Conservation (phyloP, 148 eudicot species). For the Nepenthes mirabilis region DNA sequence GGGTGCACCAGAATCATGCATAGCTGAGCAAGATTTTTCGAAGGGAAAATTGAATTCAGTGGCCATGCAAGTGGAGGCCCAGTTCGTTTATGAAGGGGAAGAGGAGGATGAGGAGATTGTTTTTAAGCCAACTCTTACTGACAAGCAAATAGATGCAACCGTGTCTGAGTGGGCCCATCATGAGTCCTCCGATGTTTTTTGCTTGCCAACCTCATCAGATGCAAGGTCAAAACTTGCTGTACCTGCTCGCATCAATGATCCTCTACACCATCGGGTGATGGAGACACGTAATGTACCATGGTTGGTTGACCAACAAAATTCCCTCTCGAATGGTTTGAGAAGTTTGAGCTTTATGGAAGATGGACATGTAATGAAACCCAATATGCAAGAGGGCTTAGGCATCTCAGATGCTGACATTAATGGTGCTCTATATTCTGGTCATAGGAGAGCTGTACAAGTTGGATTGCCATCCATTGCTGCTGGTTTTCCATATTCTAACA, state of each 20-base stretch:
- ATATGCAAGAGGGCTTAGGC: slow-evolving; percentile 15
- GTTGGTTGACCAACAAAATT: slow-evolving; percentile 22
- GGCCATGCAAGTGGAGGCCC: slow-evolving; percentile 15
- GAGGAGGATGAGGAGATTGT: slow-evolving; percentile 55
- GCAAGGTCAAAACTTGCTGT: slow-evolving; percentile 2
- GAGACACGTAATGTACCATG: slow-evolving; percentile 14
- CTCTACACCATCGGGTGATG: slow-evolving; percentile 21
- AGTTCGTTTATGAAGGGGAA: slow-evolving; percentile 25
- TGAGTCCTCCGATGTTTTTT: slow-evolving; percentile 6
- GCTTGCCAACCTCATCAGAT: slow-evolving; percentile 10
- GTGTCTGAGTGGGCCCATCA: slow-evolving; percentile 10
- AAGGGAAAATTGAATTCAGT: slow-evolving; percentile 8
- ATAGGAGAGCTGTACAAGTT: slow-evolving; percentile 20
- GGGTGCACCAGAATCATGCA: slow-evolving; percentile 9
- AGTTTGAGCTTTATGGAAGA: slow-evolving; percentile 27
- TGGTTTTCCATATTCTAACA: slow-evolving; percentile 18
- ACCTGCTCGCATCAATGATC: slow-evolving; percentile 7
- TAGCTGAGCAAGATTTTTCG: slow-evolving; percentile 9
- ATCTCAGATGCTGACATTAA: slow-evolving; percentile 9
- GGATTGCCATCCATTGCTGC: slow-evolving; percentile 19
- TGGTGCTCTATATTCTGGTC: slow-evolving; percentile 11
- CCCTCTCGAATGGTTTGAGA: slow-evolving; percentile 23
- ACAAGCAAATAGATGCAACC: slow-evolving; percentile 24
- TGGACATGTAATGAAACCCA: slow-evolving; percentile 15
- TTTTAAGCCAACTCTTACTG: slow-evolving; percentile 34